A percentile compares a stretch with the other conserved stretches of the same genome.
phyloP scores from a whole-genome alignment of 805 yeast genomes.

The Metschnikowia vanudenii region DNA sequence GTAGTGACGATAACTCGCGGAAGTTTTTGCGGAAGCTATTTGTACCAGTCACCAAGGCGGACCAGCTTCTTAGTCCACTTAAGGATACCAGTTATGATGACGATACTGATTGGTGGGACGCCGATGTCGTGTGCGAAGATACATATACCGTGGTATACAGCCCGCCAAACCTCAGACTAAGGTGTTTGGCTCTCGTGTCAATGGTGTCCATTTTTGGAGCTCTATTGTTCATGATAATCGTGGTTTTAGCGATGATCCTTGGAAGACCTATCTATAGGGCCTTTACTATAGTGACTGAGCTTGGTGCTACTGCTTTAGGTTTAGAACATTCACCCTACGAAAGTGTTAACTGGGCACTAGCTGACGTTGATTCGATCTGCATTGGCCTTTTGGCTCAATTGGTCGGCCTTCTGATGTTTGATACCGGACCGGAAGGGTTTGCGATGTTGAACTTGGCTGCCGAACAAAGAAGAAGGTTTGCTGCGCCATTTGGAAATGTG shows the following conservation, averaged over 20 bases:
- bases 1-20: constrained; percentile 70
- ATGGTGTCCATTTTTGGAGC: constrained; percentile 49
- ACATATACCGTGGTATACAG: constrained; percentile 76
- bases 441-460: constrained; percentile 9
- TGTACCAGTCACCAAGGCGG: constrained; percentile 79
- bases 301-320: neutral
- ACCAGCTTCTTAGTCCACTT: constrained; percentile 47
- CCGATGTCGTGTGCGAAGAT: constrained; percentile 34
- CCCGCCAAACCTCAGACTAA: constrained; percentile 70
- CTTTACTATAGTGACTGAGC: neutral
- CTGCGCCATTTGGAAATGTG: neutral
- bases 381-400: constrained; percentile 11
- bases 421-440: constrained; percentile 4
- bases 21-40: constrained; percentile 64
- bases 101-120: constrained; percentile 41
- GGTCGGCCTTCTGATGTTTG: constrained; percentile 1
- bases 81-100: constrained; percentile 17
- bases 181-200: constrained; percentile 51
- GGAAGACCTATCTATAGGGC: constrained; percentile 24
- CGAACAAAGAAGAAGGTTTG: constrained; percentile 8
- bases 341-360: constrained; percentile 7
- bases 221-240: constrained; percentile 25
- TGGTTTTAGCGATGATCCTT: constrained; percentile 24
- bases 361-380: constrained; percentile 11
- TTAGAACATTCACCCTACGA: neutral